Evolutionary conservation across 1,284 basidiomycete species (phyloP).

Genomic region (Pseudozyma hubeiensis): DNA sequence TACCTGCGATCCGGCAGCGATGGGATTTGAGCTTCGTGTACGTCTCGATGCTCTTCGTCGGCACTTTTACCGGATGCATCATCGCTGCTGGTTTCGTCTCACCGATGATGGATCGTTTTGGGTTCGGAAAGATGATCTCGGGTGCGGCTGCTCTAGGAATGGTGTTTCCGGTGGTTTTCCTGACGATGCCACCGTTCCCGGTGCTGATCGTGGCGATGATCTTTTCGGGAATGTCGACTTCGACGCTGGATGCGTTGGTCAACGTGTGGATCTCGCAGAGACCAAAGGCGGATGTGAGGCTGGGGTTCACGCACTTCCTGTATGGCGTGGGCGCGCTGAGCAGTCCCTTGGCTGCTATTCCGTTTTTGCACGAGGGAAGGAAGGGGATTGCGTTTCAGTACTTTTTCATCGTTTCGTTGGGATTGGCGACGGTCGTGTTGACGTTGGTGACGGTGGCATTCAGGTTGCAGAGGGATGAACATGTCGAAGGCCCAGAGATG

Average conservation of each 20-base stretch:
- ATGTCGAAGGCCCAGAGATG: constrained; percentile 21
- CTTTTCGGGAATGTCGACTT: constrained; percentile 32
- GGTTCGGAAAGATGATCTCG: constrained; percentile 43
- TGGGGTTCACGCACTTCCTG: constrained; percentile 50
- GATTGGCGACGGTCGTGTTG: constrained; percentile 26
- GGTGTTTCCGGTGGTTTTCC: constrained; percentile 35
- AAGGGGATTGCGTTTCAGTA: constrained; percentile 37
- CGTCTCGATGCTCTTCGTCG: constrained; percentile 51
- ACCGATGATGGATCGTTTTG: constrained; percentile 36
- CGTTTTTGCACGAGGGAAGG: constrained; percentile 31
- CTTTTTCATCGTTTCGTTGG: constrained; percentile 47
- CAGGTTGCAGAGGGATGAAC: constrained; percentile 34
- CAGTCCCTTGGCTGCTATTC: constrained; percentile 50
- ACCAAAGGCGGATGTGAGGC: constrained; percentile 39
- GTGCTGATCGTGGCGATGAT: constrained; percentile 47
- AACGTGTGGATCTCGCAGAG: constrained; percentile 49
- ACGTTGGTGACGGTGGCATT: constrained; percentile 38
- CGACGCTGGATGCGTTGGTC: constrained; percentile 34
- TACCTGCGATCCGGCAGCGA: constrained; percentile 46
- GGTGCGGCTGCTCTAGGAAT: constrained; percentile 24
- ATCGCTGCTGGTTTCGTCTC: constrained; percentile 33
- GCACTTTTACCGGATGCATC: constrained; percentile 51
- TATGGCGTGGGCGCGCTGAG: constrained; percentile 55
- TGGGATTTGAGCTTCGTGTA: constrained; percentile 44
- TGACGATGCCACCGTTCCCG: constrained; percentile 48